These are phyloP conservation scores for Asterochloris sp. DNA, from an alignment of 139 green algal genomes.

Conservation along the genomic window DNA sequence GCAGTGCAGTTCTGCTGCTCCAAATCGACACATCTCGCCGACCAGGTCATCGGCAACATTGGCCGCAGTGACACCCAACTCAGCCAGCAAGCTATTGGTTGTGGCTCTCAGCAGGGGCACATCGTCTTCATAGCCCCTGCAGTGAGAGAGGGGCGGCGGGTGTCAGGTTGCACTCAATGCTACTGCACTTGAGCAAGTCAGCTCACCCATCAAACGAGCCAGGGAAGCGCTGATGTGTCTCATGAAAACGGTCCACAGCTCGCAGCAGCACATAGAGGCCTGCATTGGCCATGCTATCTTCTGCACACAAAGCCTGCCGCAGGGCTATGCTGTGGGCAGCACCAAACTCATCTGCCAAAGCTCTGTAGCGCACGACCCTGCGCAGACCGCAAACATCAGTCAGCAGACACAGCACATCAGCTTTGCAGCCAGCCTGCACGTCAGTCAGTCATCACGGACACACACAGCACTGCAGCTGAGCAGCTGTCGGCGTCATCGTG, in stretches of 20 bases:
- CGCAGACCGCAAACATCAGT: neutral
- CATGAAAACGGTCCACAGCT: conserved; percentile 68
- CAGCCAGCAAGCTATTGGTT: conserved; percentile 35
- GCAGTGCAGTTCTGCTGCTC: conserved; percentile 80
- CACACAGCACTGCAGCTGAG: neutral
- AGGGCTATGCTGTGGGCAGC: conserved; percentile 20
- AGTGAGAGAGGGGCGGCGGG: neutral
- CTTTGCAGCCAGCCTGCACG: neutral
- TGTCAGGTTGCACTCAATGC: neutral
- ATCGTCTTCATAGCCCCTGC: conserved; percentile 65
- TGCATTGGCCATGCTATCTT: conserved; percentile 51
- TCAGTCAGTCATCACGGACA: neutral
- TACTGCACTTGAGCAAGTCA: too few species aligned
- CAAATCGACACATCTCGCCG: conserved; percentile 72
- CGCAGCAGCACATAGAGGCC: conserved; percentile 80
- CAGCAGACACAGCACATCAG: neutral
- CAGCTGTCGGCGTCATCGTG: neutral
- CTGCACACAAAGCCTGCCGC: conserved; percentile 32
- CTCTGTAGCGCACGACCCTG: conserved; percentile 59
- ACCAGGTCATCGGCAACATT: conserved; percentile 58
- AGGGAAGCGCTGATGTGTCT: conserved; percentile 49
- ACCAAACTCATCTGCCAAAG: conserved; percentile 53
- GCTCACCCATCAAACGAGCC: conserved; percentile 48
- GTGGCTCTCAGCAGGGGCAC: conserved; percentile 59
- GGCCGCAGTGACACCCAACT: conserved; percentile 23